Percentiles rank a stretch among this genome's conserved stretches.
Conservation (phyloP, 2,329 filamentous ascomycete genomes). For the Hymenoscyphus infarciens region DNA sequence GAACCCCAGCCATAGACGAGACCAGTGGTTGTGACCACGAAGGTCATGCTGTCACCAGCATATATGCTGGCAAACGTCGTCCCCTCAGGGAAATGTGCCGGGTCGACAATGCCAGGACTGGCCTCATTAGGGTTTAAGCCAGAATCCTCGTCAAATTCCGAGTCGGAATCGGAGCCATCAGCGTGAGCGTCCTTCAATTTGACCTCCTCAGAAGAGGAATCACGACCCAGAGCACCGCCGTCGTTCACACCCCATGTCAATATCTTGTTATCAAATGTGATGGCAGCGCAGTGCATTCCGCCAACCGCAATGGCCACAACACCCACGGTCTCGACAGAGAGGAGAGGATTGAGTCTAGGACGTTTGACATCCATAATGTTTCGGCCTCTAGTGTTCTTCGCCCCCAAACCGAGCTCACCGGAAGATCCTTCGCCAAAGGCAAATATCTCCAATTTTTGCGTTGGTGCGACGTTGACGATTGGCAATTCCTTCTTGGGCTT, state of each 20-base stretch:
- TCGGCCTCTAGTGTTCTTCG: constrained; percentile 52
- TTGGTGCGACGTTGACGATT: constrained; percentile 62
- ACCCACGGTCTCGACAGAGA: constrained; percentile 54
- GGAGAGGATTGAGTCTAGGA: constrained; percentile 63
- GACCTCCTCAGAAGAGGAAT: constrained; percentile 62
- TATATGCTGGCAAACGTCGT: constrained; percentile 64
- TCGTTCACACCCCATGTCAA: constrained; percentile 88
- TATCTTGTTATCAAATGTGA: constrained; percentile 78
- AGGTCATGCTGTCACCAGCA: constrained; percentile 71
- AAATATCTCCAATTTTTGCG: constrained; percentile 65
- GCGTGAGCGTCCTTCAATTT: constrained; percentile 56
- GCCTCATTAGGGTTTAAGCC: constrained; percentile 70
- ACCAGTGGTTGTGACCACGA: constrained; percentile 71
- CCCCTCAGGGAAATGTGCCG: constrained; percentile 56
- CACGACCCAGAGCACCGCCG: constrained; percentile 73
- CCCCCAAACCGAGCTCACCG: constrained; percentile 80
- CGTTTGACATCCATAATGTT: constrained; percentile 68
- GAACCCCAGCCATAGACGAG: constrained; percentile 81
- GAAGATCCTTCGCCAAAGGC: constrained; percentile 77
- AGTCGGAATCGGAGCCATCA: constrained; percentile 42
- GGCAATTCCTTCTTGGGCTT: constrained; percentile 34
- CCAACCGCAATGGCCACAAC: constrained; percentile 75
- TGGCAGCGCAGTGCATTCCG: constrained; percentile 75
- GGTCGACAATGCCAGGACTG: constrained; percentile 59
- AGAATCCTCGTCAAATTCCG: constrained; percentile 39